A percentile compares a stretch with the other conserved stretches of the same genome.
These are phyloP conservation scores for Huntiella decipiens DNA, from an alignment of 2,329 filamentous ascomycete species.

Conservation along the genomic window DNA sequence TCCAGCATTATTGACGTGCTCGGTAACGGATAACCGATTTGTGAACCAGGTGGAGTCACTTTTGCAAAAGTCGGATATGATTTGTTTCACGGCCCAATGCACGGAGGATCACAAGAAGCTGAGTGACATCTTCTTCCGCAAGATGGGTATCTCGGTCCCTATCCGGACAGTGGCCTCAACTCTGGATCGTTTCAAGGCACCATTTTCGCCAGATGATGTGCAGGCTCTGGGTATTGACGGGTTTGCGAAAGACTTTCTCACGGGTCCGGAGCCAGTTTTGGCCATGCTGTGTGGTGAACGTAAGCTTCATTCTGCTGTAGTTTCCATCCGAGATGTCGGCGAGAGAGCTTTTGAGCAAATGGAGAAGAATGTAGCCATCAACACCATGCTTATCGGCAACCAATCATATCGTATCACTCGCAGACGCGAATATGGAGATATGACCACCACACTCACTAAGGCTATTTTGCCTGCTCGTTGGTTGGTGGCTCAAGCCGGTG, in stretches of 20 bases:
- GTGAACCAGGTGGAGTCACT: constrained; percentile 35
- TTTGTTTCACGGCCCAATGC: constrained; percentile 61
- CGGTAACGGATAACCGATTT: constrained; percentile 53
- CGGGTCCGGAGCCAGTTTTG: constrained; percentile 65
- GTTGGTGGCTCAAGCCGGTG: background rate
- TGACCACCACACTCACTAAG: constrained; percentile 44
- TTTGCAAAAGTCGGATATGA: constrained; percentile 31
- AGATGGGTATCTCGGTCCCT: constrained; percentile 49
- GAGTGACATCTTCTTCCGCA: constrained; percentile 41
- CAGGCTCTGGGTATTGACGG: constrained; percentile 49
- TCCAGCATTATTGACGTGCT: constrained; percentile 63
- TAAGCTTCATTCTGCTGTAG: constrained; percentile 47
- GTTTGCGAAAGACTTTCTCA: constrained; percentile 60
- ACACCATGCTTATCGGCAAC: constrained; percentile 49
- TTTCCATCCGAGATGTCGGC: constrained; percentile 42
- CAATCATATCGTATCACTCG: constrained; percentile 46
- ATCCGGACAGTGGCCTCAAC: constrained; percentile 43
- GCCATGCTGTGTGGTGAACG: constrained; percentile 70
- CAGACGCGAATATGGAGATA: constrained; percentile 61
- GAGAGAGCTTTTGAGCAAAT: constrained; percentile 52
- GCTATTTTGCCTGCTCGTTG: background rate
- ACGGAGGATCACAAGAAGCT: constrained; percentile 56
- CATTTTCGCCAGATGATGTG: constrained; percentile 37
- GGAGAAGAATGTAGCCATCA: constrained; percentile 35
- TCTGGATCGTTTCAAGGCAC: constrained; percentile 34